Evolutionary conservation across 1,284 basidiomycete species (phyloP).

Genomic region (Boletus sp.): DNA sequence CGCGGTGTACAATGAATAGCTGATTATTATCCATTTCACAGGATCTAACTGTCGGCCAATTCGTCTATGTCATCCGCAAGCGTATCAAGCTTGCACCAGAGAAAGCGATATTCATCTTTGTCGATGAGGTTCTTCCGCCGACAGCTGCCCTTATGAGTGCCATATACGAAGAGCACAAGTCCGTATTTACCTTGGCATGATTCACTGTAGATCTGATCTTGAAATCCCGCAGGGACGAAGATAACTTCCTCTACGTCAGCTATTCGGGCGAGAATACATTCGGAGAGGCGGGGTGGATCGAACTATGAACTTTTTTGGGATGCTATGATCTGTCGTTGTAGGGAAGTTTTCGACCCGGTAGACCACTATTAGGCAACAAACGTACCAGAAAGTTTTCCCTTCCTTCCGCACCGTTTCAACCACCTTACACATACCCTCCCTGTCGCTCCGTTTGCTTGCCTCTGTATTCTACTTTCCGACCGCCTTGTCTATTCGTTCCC

Average conservation of each 20-base stretch:
- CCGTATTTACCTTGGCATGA: constrained; percentile 39
- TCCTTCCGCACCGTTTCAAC: constrained; percentile 17
- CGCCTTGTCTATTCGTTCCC: constrained; percentile 11
- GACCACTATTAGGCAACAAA: constrained; percentile 33
- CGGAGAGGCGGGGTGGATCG: constrained; percentile 60
- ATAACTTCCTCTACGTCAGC: constrained; percentile 94
- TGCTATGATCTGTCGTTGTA: constrained; percentile 32
- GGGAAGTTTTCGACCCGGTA: constrained; percentile 31
- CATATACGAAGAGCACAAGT: constrained; percentile 99
- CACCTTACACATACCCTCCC: constrained; percentile 33
- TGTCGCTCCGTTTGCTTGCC: constrained; percentile 26
- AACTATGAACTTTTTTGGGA: constrained; percentile 41
- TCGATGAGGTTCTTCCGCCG: constrained; percentile 97
- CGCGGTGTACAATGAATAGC: constrained; percentile 19
- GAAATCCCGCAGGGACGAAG: constrained; percentile 76
- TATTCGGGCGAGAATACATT: constrained; percentile 99
- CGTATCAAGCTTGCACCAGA: constrained; percentile 99
- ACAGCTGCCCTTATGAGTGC: constrained; percentile 99
- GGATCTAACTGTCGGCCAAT: constrained; percentile 98
- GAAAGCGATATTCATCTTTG: constrained; percentile 99
- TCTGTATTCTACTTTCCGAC: constrained; percentile 34
- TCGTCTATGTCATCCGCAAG: constrained; percentile 99
- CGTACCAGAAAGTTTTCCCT: constrained; percentile 21
- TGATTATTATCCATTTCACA: constrained; percentile 41
- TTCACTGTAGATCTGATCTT: constrained; percentile 15